These are phyloP conservation scores for Syzygium grande DNA, from an alignment of 345 rosid species.

Conservation along the genomic window DNA sequence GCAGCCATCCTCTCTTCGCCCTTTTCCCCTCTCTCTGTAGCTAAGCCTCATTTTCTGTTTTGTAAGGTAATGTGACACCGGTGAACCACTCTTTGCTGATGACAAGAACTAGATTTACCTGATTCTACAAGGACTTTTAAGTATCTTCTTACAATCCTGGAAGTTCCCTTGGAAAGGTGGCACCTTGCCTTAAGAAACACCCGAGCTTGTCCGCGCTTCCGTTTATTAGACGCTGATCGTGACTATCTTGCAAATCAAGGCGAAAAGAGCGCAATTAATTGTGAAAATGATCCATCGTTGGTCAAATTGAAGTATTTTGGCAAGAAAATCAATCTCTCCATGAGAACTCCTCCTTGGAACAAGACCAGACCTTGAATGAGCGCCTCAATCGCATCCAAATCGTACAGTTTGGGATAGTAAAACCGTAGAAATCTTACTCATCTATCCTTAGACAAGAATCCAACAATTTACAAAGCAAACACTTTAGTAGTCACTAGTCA, in stretches of 20 bases:
- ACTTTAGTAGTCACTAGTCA: background rate
- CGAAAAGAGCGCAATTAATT: background rate
- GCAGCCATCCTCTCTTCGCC: background rate
- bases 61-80: background rate
- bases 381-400: background rate
- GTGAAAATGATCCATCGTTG: background rate
- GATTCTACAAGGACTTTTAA: background rate
- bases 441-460: background rate
- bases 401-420: background rate
- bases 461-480: background rate
- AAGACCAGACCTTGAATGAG: too few relatives aligned
- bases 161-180: background rate
- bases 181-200: background rate
- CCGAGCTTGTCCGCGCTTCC: background rate
- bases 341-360: too few relatives aligned
- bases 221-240: background rate
- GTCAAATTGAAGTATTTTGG: background rate
- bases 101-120: background rate
- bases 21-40: background rate
- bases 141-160: background rate
- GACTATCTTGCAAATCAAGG: background rate
- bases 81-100: background rate
- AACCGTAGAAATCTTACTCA: background rate
- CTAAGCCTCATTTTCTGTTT: background rate
- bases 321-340: background rate